These are phyloP conservation scores for Incumbomyces lentus DNA, from an alignment of 2,329 filamentous ascomycete genomes.

Conservation along the genomic window DNA sequence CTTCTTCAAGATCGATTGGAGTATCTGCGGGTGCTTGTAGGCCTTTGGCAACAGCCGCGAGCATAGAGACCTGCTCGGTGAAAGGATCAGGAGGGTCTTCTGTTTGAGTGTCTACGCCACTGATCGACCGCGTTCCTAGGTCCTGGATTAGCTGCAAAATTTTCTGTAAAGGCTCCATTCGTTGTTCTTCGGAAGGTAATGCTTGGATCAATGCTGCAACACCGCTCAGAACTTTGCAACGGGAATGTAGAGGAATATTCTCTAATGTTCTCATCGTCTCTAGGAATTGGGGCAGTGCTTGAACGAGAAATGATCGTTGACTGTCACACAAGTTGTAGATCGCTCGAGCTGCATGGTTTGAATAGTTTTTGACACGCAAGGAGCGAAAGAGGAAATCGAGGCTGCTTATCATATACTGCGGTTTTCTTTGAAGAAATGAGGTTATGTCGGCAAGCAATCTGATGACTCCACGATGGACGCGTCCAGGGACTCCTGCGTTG, in stretches of 20 bases:
- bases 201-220: constrained; percentile 36
- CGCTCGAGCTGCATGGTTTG: constrained; percentile 33
- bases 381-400: constrained; percentile 37
- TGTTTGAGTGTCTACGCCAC: constrained; percentile 25
- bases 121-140: constrained; percentile 17
- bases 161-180: constrained; percentile 29
- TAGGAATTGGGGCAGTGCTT: constrained; percentile 34
- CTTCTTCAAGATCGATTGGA: constrained; percentile 14
- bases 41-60: constrained; percentile 19
- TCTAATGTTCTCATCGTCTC: constrained; percentile 25
- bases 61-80: constrained; percentile 23
- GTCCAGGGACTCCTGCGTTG: constrained; percentile 26
- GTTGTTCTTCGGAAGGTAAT: constrained; percentile 29
- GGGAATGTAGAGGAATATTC: constrained; percentile 13
- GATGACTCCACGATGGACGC: constrained; percentile 30
- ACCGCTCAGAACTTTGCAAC: constrained; percentile 29
- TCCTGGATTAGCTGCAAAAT: constrained; percentile 27
- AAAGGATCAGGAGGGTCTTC: constrained; percentile 18
- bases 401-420: constrained; percentile 29
- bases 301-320: constrained; percentile 30
- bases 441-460: constrained; percentile 36
- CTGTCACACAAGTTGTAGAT: constrained; percentile 35
- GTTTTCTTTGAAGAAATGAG: constrained; percentile 34
- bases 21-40: constrained; percentile 16
- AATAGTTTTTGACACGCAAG: constrained; percentile 31